Conservation (phyloP, 2,329 filamentous ascomycete genomes). For the Lecanicillium sp. region DNA sequence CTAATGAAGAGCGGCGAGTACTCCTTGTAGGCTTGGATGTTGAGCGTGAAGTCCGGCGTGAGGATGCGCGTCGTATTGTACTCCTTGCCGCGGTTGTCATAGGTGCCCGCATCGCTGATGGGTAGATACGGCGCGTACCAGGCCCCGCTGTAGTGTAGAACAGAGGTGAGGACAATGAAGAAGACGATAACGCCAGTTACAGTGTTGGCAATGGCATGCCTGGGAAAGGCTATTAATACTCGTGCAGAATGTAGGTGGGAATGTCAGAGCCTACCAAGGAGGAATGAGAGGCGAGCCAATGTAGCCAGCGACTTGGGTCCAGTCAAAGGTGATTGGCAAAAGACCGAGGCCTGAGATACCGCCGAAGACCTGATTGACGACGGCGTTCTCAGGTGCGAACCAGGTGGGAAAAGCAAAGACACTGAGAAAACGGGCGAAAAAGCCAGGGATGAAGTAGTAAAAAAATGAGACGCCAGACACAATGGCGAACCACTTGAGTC, state of each 20-base stretch:
- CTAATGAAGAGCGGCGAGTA: constrained; percentile 67
- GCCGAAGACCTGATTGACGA: constrained; percentile 70
- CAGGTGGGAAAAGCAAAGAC: constrained; percentile 67
- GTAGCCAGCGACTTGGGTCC: constrained; percentile 66
- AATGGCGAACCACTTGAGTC: constrained; percentile 58
- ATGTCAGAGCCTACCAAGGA: constrained; percentile 47
- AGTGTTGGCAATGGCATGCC: constrained; percentile 68
- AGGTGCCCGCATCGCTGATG: constrained; percentile 64
- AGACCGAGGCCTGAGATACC: constrained; percentile 61
- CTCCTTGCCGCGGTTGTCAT: constrained; percentile 59
- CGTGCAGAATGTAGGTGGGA: not conserved
- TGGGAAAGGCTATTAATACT: constrained; percentile 19
- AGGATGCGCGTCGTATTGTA: constrained; percentile 64
- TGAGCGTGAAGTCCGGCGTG: constrained; percentile 54
- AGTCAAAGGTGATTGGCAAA: constrained; percentile 69
- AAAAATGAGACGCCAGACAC: constrained; percentile 52
- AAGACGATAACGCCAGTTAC: constrained; percentile 61
- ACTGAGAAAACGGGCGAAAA: constrained; percentile 62
- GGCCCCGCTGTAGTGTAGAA: constrained; percentile 58
- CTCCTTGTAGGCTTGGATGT: constrained; percentile 56
- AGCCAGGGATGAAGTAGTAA: constrained; percentile 66
- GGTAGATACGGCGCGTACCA: constrained; percentile 62
- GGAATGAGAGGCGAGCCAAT: constrained; percentile 62
- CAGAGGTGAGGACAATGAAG: constrained; percentile 53
- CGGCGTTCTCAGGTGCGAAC: constrained; percentile 60